phyloP scores from a whole-genome alignment of 2,329 filamentous ascomycete genomes.

The Alternaria infectoria region DNA sequence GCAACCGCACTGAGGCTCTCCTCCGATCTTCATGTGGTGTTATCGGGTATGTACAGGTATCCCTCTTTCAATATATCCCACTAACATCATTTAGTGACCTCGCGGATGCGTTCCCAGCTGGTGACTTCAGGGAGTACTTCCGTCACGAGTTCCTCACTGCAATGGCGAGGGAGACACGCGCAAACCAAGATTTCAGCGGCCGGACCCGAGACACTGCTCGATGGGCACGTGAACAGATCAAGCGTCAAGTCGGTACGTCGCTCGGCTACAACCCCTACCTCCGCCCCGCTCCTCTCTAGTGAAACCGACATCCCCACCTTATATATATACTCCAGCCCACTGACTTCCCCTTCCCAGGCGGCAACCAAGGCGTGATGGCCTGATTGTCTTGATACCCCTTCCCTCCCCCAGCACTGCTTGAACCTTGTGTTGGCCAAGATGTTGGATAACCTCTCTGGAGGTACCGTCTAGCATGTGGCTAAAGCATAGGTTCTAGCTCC shows the following conservation, averaged over 20 bases:
- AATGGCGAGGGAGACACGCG: slow-evolving; percentile 90
- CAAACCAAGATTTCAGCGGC: slow-evolving; percentile 82
- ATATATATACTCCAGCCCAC: slow-evolving; percentile 27
- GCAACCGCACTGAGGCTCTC: slow-evolving; percentile 87
- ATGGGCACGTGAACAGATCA: slow-evolving; percentile 97
- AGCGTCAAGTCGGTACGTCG: slow-evolving; percentile 72
- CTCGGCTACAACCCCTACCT: slow-evolving; percentile 16
- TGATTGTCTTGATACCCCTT: slow-evolving; percentile 26
- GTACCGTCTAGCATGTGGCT: slow-evolving; percentile 22
- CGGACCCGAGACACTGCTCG: slow-evolving; percentile 93
- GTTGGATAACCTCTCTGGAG: slow-evolving; percentile 20
- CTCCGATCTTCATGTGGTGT: slow-evolving; percentile 97
- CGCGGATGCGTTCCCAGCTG: slow-evolving; percentile 89
- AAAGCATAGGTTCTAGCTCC: slow-evolving; percentile 11
- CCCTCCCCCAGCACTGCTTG: slow-evolving; percentile 17
- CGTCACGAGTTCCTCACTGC: slow-evolving; percentile 87
- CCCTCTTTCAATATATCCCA: slow-evolving; percentile 5
- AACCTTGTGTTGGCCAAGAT: slow-evolving; percentile 19
- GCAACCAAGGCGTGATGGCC: slow-evolving; percentile 45
- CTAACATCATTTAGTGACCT: slow-evolving; percentile 73
- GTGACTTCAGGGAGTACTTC: slow-evolving; percentile 84
- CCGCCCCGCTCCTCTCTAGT: slow-evolving; percentile 4
- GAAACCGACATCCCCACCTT: neutral
- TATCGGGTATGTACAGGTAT: slow-evolving; percentile 73
- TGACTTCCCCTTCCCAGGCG: slow-evolving; percentile 37